Conservation (phyloP, 768 basidiomycete species). For the Suillus clintonianus region DNA sequence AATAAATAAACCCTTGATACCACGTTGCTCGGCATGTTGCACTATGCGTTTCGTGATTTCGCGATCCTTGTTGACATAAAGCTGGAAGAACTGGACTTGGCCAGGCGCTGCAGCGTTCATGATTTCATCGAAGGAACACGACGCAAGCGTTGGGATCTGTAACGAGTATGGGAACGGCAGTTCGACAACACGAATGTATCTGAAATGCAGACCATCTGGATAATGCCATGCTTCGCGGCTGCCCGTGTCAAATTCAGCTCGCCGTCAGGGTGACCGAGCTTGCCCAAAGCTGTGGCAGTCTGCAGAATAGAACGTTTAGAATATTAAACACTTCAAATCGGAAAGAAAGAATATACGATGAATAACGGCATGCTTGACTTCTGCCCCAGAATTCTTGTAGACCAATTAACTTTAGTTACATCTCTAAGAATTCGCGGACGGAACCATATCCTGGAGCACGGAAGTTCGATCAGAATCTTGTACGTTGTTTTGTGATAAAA, state of each 20-base stretch:
- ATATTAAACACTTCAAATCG: not conserved
- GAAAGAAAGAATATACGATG: constrained; percentile 47
- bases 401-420: constrained; percentile 79
- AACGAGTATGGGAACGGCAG: not conserved
- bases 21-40: constrained; percentile 81
- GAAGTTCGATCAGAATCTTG: not conserved
- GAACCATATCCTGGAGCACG: constrained; percentile 69
- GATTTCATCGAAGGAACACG: constrained; percentile 91
- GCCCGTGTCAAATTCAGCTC: constrained; percentile 86
- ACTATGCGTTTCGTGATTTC: constrained; percentile 80
- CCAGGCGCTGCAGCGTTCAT: constrained; percentile 77
- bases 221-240: constrained; percentile 70
- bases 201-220: constrained; percentile 55
- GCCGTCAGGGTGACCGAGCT: constrained; percentile 91
- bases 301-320: constrained; percentile 20
- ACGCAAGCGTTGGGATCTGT: constrained; percentile 89
- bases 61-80: constrained; percentile 87
- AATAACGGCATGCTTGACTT: constrained; percentile 74
- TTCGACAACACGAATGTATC: constrained; percentile 1
- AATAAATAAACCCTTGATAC: constrained; percentile 89
- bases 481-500: too few relatives aligned
- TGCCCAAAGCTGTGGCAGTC: constrained; percentile 80
- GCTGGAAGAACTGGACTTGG: constrained; percentile 81
- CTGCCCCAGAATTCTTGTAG: constrained; percentile 74
- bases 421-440: constrained; percentile 81